Base-by-base conservation (phyloP, 371 early-diverging fungal species). In the Rhizopus arrhizus region DNA sequence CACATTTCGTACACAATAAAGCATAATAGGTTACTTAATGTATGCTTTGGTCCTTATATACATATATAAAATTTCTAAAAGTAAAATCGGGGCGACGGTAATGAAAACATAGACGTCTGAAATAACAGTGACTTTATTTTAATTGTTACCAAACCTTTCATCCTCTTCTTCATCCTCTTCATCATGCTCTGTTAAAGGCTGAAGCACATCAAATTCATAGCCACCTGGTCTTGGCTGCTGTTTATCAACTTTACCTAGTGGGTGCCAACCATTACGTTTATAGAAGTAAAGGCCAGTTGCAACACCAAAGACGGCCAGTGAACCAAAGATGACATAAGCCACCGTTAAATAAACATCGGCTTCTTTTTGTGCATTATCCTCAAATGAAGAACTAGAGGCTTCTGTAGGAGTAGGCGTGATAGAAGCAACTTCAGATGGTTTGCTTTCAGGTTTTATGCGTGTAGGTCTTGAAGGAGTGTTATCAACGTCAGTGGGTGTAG, bases 131-230 rank as follows among this genome's bases (percentile, higher is more conserved):
- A 22, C 22, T 22, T 22, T 22, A 22, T 48, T 29, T 48, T 9
- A 48, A 48, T 29, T 3, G 9, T 48, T 48, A 29, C 4, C 11
- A 11, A 53, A n/a, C 4, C 22, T 6, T 9, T 41, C 38, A 50
- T 56, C 48, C 0, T 58, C 41, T 11, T 22, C 22, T 22, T 56
- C 53, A 28, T 56, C 56, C 4, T 56, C 57, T 15, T 66, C 66
- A 10, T 62, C 56, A 35, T 69, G 65, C 2, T 65, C 58, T n/a
- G 68, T 68, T 31, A 68, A 50, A 5, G 68, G 64, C 15, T 65
- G 63, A 15, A 70, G 50, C 4, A 62, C 62, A 46, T 65, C 65
- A 51, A 70, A 70, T 45, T 70, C 70, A 45, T 65, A 65, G 29
- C 66, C 70, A 49, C 50, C 62, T 42, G 58, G 56, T 22, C 52